Evolutionary conservation across 2,329 filamentous ascomycete genomes (phyloP).

Genomic region (Curvularia sp.): DNA sequence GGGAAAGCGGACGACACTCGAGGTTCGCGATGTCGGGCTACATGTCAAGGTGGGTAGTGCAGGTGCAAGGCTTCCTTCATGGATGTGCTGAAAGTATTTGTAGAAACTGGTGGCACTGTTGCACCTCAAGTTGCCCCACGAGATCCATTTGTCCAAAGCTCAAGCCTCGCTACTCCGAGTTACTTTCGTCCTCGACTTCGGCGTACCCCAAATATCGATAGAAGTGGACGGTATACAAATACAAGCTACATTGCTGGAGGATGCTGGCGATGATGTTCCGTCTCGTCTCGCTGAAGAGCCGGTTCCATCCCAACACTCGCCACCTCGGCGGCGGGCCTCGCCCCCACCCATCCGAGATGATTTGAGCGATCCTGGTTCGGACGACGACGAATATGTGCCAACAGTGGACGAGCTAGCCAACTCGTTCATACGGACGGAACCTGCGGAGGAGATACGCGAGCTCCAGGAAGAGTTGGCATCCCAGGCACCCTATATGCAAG

Average conservation of each 20-base stretch:
- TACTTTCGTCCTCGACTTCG: constrained; percentile 86
- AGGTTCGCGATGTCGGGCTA: constrained; percentile 85
- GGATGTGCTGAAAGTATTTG: constrained; percentile 24
- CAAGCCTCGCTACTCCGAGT: constrained; percentile 78
- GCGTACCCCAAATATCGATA: constrained; percentile 80
- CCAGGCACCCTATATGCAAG: constrained; percentile 67
- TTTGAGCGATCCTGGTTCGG: constrained; percentile 28
- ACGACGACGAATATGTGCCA: constrained; percentile 59
- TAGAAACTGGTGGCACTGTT: constrained; percentile 81
- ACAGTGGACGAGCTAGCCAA: constrained; percentile 76
- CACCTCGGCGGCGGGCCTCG: constrained; percentile 16
- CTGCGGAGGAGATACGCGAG: constrained; percentile 68
- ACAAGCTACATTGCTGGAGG: constrained; percentile 51
- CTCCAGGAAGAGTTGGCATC: constrained; percentile 72
- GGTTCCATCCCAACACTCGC: constrained; percentile 17
- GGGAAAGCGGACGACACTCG: constrained; percentile 81
- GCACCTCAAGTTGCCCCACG: constrained; percentile 69
- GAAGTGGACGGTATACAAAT: constrained; percentile 84
- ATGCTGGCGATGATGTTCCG: constrained; percentile 13
- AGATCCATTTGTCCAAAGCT: constrained; percentile 74
- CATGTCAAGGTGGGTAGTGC: constrained; percentile 70
- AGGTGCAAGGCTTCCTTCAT: neutral
- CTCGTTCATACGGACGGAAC: constrained; percentile 78
- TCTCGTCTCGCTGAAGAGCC: constrained; percentile 12
- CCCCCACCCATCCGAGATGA: constrained; percentile 19